phyloP scores from a whole-genome alignment of 768 basidiomycete genomes.

The Omphalotus guepiniiformis region DNA sequence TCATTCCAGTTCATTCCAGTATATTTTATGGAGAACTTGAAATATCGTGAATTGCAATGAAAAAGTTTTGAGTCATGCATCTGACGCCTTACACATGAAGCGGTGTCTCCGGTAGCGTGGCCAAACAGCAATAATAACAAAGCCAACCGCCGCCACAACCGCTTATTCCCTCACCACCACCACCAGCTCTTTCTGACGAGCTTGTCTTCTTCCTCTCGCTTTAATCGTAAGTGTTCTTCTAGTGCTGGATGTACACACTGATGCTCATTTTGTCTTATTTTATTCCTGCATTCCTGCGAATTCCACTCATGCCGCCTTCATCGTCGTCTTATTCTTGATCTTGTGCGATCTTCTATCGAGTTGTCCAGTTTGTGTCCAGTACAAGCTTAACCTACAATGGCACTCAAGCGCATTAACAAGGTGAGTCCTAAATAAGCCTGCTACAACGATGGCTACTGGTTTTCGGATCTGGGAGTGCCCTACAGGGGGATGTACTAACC shows the following conservation, averaged over 20 bases:
- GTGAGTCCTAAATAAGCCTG: slow-evolving; percentile 39
- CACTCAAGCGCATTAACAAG: slow-evolving; percentile 99
- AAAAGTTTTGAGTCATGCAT: too few relatives aligned
- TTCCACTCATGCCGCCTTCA: slow-evolving; percentile 7
- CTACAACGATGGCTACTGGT: neutral
- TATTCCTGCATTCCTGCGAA: slow-evolving; percentile 12
- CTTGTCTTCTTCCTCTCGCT: slow-evolving; percentile 18
- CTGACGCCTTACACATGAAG: slow-evolving; percentile 5
- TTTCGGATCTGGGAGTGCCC: neutral
- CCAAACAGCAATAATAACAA: slow-evolving; percentile 3
- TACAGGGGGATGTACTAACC: neutral
- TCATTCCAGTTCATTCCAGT: too few relatives aligned
- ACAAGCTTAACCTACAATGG: slow-evolving; percentile 52
- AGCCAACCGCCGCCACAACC: slow-evolving; percentile 26
- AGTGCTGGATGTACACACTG: neutral
- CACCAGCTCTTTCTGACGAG: slow-evolving; percentile 1
- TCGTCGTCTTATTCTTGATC: slow-evolving; percentile 27
- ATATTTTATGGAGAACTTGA: neutral
- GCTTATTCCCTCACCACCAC: slow-evolving; percentile 36
- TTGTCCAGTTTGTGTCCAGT: slow-evolving; percentile 23
- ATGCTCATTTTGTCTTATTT: neutral
- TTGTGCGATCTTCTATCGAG: slow-evolving; percentile 30
- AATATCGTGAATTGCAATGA: too few relatives aligned
- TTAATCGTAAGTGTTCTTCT: slow-evolving; percentile 21
- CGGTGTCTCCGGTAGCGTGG: neutral